phyloP scores from a whole-genome alignment of 2,329 filamentous ascomycete species.

The Botrytis pseudocinerea region DNA sequence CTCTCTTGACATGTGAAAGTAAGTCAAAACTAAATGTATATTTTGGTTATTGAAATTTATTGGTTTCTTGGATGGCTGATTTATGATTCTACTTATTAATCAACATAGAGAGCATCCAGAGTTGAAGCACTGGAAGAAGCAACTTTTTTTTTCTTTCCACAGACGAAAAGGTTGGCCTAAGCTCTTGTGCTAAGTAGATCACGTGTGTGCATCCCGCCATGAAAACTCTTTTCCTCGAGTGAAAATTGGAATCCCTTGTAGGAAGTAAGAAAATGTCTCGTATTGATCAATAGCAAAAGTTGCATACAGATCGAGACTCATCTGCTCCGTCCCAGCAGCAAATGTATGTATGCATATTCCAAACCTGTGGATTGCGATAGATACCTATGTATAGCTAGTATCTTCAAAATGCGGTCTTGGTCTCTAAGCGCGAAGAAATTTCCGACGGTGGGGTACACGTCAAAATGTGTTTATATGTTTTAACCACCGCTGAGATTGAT shows the following conservation, averaged over 20 bases:
- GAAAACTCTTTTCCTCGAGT: neutral
- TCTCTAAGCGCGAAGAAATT: neutral
- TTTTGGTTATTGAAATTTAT: no score
- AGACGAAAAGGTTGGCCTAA: neutral
- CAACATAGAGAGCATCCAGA: no score
- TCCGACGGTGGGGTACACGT: neutral
- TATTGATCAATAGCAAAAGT: neutral
- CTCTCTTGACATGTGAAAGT: no score
- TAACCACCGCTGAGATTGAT: rapidly evolving
- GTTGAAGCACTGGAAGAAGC: no score
- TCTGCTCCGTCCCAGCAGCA: neutral
- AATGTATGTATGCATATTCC: no score
- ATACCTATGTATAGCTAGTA: neutral
- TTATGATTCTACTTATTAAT: no score
- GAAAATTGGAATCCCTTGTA: neutral
- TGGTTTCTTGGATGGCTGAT: no score
- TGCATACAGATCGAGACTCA: neutral
- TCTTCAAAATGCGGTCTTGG: no score
- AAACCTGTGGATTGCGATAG: rapidly evolving
- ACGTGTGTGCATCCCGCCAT: neutral
- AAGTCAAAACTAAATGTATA: no score
- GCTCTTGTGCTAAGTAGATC: neutral
- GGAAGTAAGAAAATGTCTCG: neutral
- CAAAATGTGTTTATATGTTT: neutral
- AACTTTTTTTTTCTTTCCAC: no score